Evolutionary conservation across 1,284 basidiomycete species (phyloP).

Genomic region (Agroathelia rolfsii): DNA sequence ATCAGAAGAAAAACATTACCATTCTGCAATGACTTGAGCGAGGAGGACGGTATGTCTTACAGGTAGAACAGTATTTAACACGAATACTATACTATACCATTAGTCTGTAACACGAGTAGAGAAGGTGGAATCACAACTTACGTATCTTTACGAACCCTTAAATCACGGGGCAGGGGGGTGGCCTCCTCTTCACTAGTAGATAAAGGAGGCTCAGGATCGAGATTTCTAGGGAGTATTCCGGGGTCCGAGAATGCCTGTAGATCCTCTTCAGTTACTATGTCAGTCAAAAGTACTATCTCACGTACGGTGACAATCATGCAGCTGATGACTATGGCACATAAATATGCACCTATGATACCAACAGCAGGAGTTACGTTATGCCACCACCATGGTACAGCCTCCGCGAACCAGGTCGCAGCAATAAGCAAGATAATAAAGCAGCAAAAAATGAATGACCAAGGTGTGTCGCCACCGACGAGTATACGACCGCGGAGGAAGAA

Average conservation of each 20-base stretch:
- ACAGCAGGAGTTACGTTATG: conserved; percentile 64
- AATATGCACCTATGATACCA: conserved; percentile 65
- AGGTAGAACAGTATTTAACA: conserved; percentile 87
- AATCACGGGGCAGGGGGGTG: conserved; percentile 69
- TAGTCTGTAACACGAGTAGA: conserved; percentile 5
- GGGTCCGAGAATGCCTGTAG: conserved; percentile 74
- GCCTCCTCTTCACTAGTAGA: conserved; percentile 48
- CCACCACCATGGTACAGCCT: conserved; percentile 86
- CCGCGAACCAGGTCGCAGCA: conserved; percentile 73
- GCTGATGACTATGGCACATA: conserved; percentile 65
- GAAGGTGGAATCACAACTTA: conserved; percentile 31
- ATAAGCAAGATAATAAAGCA: conserved; percentile 56
- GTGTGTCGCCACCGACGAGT: conserved; percentile 78
- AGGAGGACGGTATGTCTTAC: conserved; percentile 82
- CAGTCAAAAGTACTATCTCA: too few relatives aligned
- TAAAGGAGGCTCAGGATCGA: conserved; percentile 84
- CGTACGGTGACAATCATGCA: conserved; percentile 70
- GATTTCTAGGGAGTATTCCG: conserved; percentile 77
- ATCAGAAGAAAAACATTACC: conserved; percentile 31
- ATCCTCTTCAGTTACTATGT: conserved; percentile 10
- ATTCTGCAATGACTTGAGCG: conserved; percentile 89
- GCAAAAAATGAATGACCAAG: conserved; percentile 65
- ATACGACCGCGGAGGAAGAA: conserved; percentile 66
- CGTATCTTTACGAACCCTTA: conserved; percentile 71
- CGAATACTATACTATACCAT: conserved; percentile 63